Base-by-base conservation (phyloP, 495 filamentous ascomycete species). In the Trichoderma erinaceum region DNA sequence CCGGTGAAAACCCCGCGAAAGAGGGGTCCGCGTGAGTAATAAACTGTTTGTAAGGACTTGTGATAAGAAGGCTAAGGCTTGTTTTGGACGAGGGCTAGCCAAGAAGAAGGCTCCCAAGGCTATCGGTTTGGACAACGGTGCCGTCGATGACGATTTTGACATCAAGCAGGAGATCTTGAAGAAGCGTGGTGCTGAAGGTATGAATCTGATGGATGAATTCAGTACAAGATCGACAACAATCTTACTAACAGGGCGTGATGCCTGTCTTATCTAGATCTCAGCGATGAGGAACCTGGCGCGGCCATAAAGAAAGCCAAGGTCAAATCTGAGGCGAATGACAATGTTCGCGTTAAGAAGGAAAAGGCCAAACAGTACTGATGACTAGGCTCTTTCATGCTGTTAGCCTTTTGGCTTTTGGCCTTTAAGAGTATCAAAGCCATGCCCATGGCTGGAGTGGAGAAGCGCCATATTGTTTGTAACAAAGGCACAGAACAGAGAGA, bases 111-210 rank as follows among this genome's bases (percentile, higher is more conserved):
- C 12, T 13, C 12, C 10, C 23, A 61, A 29, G 48, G 56, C 7
- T 29, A 23, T 2, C 0, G 56, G 16, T 15, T 0, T 15, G 1
- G 56, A 35, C 27, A 25, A 3, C 11, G 56, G 27, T 18, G 8
- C n/a, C 12, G 56, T 29, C 27, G 56, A 61, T 61, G 56, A 61
- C 0, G 25, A 32, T 11, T 21, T 61, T 16, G 12, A 61, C 16
- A 15, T 61, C 12, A 61, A 61, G 25, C 27, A 29, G 11, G 29
- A 12, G 25, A 0, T 32, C n/a, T 23, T 52, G n/a, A 52, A 21
- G 48, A 61, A 61, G 25, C 56, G 56, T 16, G 56, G 11, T 32
- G 27, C 56, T 32, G 25, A 61, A 61, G 56, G 56, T 61, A 61
- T 35, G 56, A 15, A 4, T 61, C 12, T 27, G 29, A 29, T 7